phyloP scores from a whole-genome alignment of 441 rosid genomes.

The Corymbia calophylla region DNA sequence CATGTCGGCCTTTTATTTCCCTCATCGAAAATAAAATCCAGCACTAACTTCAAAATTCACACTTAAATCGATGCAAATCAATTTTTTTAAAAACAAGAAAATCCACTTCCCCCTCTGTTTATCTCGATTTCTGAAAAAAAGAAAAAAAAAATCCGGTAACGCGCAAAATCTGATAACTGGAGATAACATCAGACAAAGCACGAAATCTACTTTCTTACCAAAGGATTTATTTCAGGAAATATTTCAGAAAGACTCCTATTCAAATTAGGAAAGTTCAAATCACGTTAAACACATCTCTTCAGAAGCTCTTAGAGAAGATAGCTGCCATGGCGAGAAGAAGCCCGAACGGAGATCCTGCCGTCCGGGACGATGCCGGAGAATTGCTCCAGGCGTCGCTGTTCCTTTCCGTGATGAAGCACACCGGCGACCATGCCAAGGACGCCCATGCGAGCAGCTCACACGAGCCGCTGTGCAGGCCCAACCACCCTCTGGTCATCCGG shows the following conservation, averaged over 20 bases:
- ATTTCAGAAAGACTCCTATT: not conserved
- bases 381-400: not conserved
- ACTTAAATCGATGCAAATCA: not conserved
- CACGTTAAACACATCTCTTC: not conserved
- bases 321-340: not conserved
- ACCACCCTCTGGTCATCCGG: not conserved
- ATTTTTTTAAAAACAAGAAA: not conserved
- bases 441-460: not conserved
- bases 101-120: not conserved
- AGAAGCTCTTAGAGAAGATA: not conserved
- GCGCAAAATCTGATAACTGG: not conserved
- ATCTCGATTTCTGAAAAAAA: not conserved
- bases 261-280: not conserved
- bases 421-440: rapidly evolving
- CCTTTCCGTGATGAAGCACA: not conserved
- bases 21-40: not conserved
- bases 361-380: not conserved
- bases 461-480: not conserved
- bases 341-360: not conserved
- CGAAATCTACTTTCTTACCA: no score
- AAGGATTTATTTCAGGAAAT: not conserved
- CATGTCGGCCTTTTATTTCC: not conserved
- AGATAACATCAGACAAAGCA: not conserved
- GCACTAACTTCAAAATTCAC: not conserved
- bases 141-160: not conserved